Evolutionary conservation across 371 early-diverging fungal species (phyloP).

Genomic region (Mucor plumbeus): DNA sequence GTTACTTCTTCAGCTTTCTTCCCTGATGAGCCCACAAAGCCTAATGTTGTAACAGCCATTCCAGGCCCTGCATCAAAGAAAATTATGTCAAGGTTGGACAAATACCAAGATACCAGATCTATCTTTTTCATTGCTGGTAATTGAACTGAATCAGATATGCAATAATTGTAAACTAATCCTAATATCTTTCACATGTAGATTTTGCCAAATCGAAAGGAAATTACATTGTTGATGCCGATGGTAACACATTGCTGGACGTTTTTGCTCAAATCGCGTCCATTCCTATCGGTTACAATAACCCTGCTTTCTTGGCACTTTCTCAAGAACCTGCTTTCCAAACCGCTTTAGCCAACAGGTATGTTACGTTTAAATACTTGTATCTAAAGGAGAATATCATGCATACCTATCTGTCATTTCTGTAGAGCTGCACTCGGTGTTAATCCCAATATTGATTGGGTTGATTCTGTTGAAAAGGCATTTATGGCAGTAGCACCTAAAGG

Average conservation of each 20-base stretch:
- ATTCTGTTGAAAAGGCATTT: conserved; percentile 65
- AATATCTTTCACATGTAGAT: conserved; percentile 43
- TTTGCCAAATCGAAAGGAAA: conserved; percentile 73
- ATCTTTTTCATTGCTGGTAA: conserved; percentile 56
- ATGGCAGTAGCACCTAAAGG: conserved; percentile 75
- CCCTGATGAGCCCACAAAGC: conserved; percentile 47
- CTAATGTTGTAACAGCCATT: conserved; percentile 41
- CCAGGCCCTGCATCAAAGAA: conserved; percentile 51
- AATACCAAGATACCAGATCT: conserved; percentile 55
- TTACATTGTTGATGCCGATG: conserved; percentile 78
- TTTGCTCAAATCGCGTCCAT: conserved; percentile 83
- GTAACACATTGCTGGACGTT: conserved; percentile 71
- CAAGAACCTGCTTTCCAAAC: conserved; percentile 59
- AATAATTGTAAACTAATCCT: background rate
- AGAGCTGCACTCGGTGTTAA: conserved; percentile 76
- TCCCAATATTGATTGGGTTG: conserved; percentile 70
- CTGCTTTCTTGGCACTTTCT: conserved; percentile 64
- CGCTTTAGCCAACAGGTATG: conserved; percentile 62
- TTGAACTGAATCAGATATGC: background rate
- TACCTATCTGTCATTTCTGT: background rate
- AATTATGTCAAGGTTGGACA: conserved; percentile 37
- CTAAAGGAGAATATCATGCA: background rate
- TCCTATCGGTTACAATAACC: conserved; percentile 78
- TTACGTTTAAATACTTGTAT: background rate
- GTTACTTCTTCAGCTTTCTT: conserved; percentile 10